Percentiles rank a stretch among this genome's conserved stretches.
These are phyloP conservation scores for Curvularia sp. DNA, from an alignment of 2,329 filamentous ascomycete genomes.

Conservation along the genomic window DNA sequence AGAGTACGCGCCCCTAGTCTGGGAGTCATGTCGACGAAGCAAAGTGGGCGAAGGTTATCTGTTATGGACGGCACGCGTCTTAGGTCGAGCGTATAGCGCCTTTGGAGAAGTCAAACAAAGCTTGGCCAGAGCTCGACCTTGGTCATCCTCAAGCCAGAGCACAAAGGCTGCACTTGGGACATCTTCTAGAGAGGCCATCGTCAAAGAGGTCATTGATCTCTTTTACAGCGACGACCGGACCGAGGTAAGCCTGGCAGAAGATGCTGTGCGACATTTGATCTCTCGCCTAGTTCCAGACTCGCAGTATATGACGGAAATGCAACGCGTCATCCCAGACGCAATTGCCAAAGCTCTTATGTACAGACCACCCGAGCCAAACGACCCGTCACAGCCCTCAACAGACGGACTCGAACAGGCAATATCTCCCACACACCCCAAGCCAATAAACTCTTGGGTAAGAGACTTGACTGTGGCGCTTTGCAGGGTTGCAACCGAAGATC, in stretches of 20 bases:
- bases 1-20: slow-evolving; percentile 70
- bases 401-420: slow-evolving; percentile 31
- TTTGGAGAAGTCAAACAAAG: slow-evolving; percentile 68
- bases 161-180: slow-evolving; percentile 36
- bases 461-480: slow-evolving; percentile 66
- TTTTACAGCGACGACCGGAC: slow-evolving; percentile 49
- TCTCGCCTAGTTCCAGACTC: slow-evolving; percentile 34
- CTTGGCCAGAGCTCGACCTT: slow-evolving; percentile 32
- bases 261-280: slow-evolving; percentile 44
- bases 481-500: slow-evolving; percentile 61
- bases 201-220: slow-evolving; percentile 46
- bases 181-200: slow-evolving; percentile 45
- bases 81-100: slow-evolving; percentile 75
- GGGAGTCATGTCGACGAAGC: slow-evolving; percentile 74
- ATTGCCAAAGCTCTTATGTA: slow-evolving; percentile 41
- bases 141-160: slow-evolving; percentile 31
- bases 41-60: slow-evolving; percentile 72
- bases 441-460: slow-evolving; percentile 63
- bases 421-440: slow-evolving; percentile 23
- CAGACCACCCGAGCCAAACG: slow-evolving; percentile 24
- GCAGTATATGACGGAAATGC: slow-evolving; percentile 39
- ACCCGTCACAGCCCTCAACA: slow-evolving; percentile 1
- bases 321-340: slow-evolving; percentile 38
- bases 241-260: slow-evolving; percentile 56
- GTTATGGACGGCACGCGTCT: slow-evolving; percentile 82